phyloP scores from a whole-genome alignment of 352 stramenopile genomes.

The Globisporangium alternatum region DNA sequence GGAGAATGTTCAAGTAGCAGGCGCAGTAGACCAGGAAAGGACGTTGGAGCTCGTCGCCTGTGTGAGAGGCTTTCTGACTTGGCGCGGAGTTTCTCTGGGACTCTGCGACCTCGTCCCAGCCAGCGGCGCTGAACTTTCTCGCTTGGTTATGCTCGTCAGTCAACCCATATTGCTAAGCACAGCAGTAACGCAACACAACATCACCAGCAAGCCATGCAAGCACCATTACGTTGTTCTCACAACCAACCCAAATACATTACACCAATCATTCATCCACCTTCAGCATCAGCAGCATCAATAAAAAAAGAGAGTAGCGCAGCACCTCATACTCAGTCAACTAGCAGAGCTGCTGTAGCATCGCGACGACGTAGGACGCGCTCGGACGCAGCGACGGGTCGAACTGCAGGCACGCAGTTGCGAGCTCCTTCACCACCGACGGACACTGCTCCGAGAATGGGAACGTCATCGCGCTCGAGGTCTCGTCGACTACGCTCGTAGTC shows the following conservation, averaged over 20 bases:
- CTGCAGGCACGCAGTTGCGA: constrained; percentile 63
- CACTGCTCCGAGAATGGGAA: constrained; percentile 75
- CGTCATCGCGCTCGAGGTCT: constrained; percentile 44
- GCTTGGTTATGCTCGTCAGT: neutral
- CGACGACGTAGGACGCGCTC: constrained; percentile 68
- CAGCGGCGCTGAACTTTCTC: constrained; percentile 1
- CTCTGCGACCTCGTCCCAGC: neutral
- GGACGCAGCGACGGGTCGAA: constrained; percentile 68
- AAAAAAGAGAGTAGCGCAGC: constrained; percentile 4
- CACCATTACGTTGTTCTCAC: constrained; percentile 10
- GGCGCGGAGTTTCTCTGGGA: neutral
- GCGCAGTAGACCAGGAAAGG: neutral
- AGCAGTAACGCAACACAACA: neutral
- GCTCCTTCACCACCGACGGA: constrained; percentile 45
- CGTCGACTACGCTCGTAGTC: constrained; percentile 20
- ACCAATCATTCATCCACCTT: neutral
- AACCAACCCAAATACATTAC: constrained; percentile 2
- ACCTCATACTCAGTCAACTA: neutral
- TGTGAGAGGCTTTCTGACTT: constrained; percentile 1
- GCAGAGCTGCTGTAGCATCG: constrained; percentile 52
- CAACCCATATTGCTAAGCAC: neutral
- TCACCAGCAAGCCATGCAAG: neutral
- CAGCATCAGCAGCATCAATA: constrained; percentile 4
- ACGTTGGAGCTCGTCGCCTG: neutral
- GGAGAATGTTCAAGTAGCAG: neutral